Base-by-base conservation (phyloP, 2,329 filamentous ascomycete species). In the Neophaeococcomyces aloes region DNA sequence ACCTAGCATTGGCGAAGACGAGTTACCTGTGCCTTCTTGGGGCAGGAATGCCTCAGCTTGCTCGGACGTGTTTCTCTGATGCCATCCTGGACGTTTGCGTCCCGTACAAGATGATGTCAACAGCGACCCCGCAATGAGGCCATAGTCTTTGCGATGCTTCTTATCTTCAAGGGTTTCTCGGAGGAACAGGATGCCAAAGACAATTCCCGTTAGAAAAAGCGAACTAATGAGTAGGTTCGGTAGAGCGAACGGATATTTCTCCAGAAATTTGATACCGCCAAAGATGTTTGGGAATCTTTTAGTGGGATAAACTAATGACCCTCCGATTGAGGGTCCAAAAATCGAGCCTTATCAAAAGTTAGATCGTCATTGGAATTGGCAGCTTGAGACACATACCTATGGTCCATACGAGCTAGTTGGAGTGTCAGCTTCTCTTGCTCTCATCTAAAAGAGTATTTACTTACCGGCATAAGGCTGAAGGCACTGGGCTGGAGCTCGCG, bases 321-420 rank as follows among this genome's bases (percentile, higher is more conserved):
- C 89, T 21, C 89, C 89, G 56, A 96, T 83, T 3, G 79, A 81
- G 1, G 89, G 89, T 0, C 89, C 89, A 53, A 94, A 83, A 29
- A 94, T 86, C 29, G 79, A 83, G 1, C 89, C 23, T 27, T 10
- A 27, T 5, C 23, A 27, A 5, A 27, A 27, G 23, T 27, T 10
- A 27, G 23, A 5, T 27, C 23, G 10, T 5, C 10, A 5, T 27
- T 27, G 5, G 23, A 27, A 27, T 6, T 27, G 10, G 23, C 23
- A 27, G 23, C 23, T 27, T 27, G 23, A 27, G 23, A n/a, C n/a
- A n/a, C 10, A 27, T 27, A 27, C 23, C 89, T 41, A 95, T 68
- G 8, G 81, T 87, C 83, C 86, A 96, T 1, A 83, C 84, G 13
- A 96, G 66, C 23, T 27, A 27, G 10, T 27, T 10, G 5, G 10